phyloP scores from a whole-genome alignment of 1,139 yeast genomes.

The Zygosaccharomyces pseudobailii region DNA sequence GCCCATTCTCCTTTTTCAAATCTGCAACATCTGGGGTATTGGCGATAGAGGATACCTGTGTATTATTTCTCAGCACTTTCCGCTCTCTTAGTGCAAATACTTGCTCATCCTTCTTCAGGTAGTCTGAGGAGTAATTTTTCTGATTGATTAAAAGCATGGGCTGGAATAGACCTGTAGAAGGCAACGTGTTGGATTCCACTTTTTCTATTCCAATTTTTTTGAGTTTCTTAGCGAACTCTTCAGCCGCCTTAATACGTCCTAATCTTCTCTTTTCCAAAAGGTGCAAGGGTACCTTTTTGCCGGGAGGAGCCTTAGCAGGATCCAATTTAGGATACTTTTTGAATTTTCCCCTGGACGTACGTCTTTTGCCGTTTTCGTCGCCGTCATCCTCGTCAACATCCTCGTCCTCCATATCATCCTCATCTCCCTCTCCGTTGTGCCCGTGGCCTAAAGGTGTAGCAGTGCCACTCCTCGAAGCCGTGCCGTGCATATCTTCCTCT shows the following conservation, averaged over 20 bases:
- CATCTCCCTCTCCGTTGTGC: conserved; percentile 3
- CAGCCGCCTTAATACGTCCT: conserved; percentile 72
- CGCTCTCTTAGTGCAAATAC: conserved; percentile 54
- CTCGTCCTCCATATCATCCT: conserved; percentile 16
- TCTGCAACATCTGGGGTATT: conserved; percentile 18
- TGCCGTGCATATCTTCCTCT: conserved; percentile 8
- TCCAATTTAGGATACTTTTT: conserved; percentile 20
- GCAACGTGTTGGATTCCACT: conserved; percentile 58
- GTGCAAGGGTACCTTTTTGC: conserved; percentile 51
- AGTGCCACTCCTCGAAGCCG: conserved; percentile 13
- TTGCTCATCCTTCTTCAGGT: conserved; percentile 86
- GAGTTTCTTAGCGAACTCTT: conserved; percentile 64
- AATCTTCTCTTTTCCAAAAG: conserved; percentile 65
- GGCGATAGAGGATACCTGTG: conserved; percentile 28
- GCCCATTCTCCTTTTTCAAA: conserved; percentile 26
- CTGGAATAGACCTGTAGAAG: conserved; percentile 56
- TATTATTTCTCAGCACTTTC: conserved; percentile 44
- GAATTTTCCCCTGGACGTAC: conserved; percentile 9
- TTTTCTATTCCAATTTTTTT: conserved; percentile 74
- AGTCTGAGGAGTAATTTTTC: conserved; percentile 90
- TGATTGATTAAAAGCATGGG: conserved; percentile 78
- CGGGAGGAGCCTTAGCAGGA: conserved; percentile 18
- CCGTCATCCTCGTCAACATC: conserved; percentile 13
- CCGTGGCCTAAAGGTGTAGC: conserved; percentile 12
- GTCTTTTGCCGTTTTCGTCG: conserved; percentile 10